Conservation (phyloP, 2,329 filamentous ascomycete species). For the Hirsutella thompsonii region DNA sequence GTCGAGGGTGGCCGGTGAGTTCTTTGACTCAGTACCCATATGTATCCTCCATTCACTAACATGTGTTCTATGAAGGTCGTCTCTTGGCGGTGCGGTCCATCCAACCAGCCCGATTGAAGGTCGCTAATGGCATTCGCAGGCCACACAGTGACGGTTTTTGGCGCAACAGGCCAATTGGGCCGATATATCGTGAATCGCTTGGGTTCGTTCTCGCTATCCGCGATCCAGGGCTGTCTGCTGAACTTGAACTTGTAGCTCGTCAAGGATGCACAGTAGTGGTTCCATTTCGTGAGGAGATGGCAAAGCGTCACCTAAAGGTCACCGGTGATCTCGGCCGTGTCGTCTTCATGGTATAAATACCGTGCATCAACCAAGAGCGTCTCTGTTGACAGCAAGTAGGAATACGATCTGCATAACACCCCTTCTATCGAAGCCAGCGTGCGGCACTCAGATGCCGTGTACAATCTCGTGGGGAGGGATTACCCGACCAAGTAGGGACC, state of each 20-base stretch:
- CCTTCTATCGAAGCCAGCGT: slow-evolving; percentile 93
- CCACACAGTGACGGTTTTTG: slow-evolving; percentile 94
- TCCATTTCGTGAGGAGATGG: slow-evolving; percentile 94
- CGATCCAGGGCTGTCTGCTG: not conserved
- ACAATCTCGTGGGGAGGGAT: slow-evolving; percentile 87
- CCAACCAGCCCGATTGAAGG: slow-evolving; percentile 5
- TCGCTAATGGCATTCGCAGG: slow-evolving; percentile 37
- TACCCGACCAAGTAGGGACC: slow-evolving; percentile 80
- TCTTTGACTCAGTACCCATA: slow-evolving; percentile 9
- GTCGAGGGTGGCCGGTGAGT: slow-evolving; percentile 78
- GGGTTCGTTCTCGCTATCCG: slow-evolving; percentile 32
- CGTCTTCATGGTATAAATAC: slow-evolving; percentile 58
- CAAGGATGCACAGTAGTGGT: slow-evolving; percentile 90
- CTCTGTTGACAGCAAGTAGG: slow-evolving; percentile 34
- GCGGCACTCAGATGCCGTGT: slow-evolving; percentile 92
- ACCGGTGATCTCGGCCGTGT: slow-evolving; percentile 88
- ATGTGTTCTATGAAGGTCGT: slow-evolving; percentile 54
- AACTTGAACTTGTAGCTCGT: slow-evolving; percentile 46
- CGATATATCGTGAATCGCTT: slow-evolving; percentile 96
- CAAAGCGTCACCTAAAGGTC: slow-evolving; percentile 91
- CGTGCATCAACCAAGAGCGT: not conserved
- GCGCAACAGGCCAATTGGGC: slow-evolving; percentile 88
- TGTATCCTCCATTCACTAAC: slow-evolving; percentile 15
- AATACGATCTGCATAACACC: slow-evolving; percentile 91
- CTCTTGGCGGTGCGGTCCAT: slow-evolving; percentile 60